These are phyloP conservation scores for Avena sativa DNA, from an alignment of 176 grass and related monocot species.

Conservation along the genomic window DNA sequence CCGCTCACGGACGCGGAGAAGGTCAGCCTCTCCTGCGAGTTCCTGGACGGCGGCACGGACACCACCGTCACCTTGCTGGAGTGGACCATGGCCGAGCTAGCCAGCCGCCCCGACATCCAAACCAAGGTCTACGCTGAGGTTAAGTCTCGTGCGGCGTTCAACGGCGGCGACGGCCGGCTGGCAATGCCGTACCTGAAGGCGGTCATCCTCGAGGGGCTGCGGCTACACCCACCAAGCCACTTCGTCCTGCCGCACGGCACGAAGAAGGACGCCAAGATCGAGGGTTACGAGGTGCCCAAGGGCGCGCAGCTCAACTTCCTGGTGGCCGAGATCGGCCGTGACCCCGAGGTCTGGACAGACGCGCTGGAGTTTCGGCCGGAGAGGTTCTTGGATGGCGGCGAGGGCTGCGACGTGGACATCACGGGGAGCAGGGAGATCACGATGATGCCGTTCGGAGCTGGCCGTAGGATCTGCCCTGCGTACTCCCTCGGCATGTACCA, in stretches of 20 bases:
- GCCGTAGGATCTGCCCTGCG: conserved; percentile 42
- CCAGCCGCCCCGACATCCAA: conserved; percentile 7
- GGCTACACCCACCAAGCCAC: conserved; percentile 48
- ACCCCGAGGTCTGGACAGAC: conserved; percentile 22
- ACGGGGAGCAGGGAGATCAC: conserved; percentile 55
- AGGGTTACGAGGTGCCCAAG: conserved; percentile 44
- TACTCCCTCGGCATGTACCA: conserved; percentile 10
- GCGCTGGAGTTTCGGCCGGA: conserved; percentile 42
- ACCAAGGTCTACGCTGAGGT: conserved; percentile 34
- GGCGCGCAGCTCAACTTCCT: conserved; percentile 44
- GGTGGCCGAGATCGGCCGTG: conserved; percentile 42
- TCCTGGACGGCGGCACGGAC: conserved; percentile 57
- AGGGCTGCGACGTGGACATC: conserved; percentile 47
- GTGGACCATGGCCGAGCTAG: conserved; percentile 74
- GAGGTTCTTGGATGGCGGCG: conserved; percentile 52
- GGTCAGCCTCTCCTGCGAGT: conserved; percentile 60
- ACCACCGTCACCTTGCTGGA: conserved; percentile 51
- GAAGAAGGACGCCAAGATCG: conserved; percentile 23
- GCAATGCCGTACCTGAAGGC: conserved; percentile 55
- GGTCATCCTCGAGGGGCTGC: conserved; percentile 50
- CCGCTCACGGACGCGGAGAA: conserved; percentile 49
- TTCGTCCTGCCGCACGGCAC: conserved; percentile 45
- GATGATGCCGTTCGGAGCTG: conserved; percentile 64
- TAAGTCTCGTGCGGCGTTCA: not conserved
- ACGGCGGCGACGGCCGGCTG: not conserved